Conservation (phyloP, 257 asterid genomes). For the Plectranthus barbatus region DNA sequence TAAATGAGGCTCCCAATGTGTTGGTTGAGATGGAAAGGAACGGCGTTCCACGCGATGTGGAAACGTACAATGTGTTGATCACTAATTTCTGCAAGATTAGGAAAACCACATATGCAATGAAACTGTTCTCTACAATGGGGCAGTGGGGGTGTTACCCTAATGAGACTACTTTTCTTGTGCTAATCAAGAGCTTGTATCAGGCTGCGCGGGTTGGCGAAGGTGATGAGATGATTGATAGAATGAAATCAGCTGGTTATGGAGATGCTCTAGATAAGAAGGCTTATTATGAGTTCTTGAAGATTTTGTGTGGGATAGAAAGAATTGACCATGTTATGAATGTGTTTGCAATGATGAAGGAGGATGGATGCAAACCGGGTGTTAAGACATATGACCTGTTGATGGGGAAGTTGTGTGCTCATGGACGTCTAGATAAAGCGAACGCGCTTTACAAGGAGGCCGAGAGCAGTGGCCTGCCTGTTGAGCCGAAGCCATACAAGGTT, state of each 20-base stretch:
- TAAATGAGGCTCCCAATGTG: slow-evolving; percentile 49
- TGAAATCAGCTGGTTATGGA: slow-evolving; percentile 83
- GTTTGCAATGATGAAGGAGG: slow-evolving; percentile 72
- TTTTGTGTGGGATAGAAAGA: slow-evolving; percentile 87
- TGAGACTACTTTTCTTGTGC: slow-evolving; percentile 52
- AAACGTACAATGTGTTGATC: slow-evolving; percentile 76
- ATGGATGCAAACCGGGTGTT: slow-evolving; percentile 61
- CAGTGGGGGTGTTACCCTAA: slow-evolving; percentile 76
- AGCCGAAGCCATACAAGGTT: slow-evolving; percentile 58
- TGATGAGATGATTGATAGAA: slow-evolving; percentile 90
- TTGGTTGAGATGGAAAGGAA: slow-evolving; percentile 68
- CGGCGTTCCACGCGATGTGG: slow-evolving; percentile 83
- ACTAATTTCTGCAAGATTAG: slow-evolving; percentile 75
- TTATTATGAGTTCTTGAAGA: slow-evolving; percentile 62
- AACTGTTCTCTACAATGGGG: slow-evolving; percentile 54
- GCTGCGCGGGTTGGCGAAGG: slow-evolving; percentile 88
- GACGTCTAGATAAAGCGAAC: slow-evolving; percentile 70
- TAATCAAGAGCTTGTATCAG: slow-evolving; percentile 79
- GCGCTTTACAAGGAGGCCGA: slow-evolving; percentile 75
- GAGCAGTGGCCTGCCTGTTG: slow-evolving; percentile 49
- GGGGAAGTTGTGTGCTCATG: slow-evolving; percentile 67
- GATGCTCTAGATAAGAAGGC: slow-evolving; percentile 59
- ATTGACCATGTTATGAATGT: slow-evolving; percentile 75
- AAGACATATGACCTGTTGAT: slow-evolving; percentile 77
- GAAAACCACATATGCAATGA: slow-evolving; percentile 60